Percentiles rank a stretch among this genome's conserved stretches.
Conservation (phyloP, 2,329 filamentous ascomycete species). For the Trichoderma sp. region DNA sequence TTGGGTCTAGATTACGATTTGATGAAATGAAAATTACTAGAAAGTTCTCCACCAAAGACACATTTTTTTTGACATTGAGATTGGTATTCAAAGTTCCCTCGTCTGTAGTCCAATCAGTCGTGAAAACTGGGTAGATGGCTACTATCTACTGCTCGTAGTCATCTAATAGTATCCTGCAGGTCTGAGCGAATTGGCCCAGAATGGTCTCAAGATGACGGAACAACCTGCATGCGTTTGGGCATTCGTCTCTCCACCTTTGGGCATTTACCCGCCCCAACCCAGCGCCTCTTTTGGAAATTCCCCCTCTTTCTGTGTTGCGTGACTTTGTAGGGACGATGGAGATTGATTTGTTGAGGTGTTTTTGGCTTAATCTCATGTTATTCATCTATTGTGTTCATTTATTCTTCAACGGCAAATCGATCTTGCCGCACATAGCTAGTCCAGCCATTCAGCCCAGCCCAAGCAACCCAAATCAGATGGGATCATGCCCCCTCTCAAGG, state of each 20-base stretch:
- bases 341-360: not conserved
- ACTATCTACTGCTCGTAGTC: not conserved
- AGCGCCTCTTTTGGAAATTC: not conserved
- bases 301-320: not conserved
- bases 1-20: not conserved
- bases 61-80: not conserved
- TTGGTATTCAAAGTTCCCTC: not conserved
- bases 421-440: not conserved
- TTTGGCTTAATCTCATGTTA: not conserved
- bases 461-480: not conserved
- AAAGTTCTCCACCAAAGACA: not conserved
- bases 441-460: not conserved
- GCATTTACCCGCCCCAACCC: not conserved
- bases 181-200: not conserved
- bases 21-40: not conserved
- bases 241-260: not conserved
- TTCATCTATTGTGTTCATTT: not conserved
- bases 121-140: not conserved
- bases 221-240: not conserved
- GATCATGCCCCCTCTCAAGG: not conserved
- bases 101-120: not conserved
- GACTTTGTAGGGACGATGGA: not conserved
- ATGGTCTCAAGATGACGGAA: not conserved
- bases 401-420: not conserved
- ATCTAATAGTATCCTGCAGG: conserved; percentile 9